Evolutionary conservation across 495 filamentous ascomycete species (phyloP).

Genomic region (Glarea lozoyensis): DNA sequence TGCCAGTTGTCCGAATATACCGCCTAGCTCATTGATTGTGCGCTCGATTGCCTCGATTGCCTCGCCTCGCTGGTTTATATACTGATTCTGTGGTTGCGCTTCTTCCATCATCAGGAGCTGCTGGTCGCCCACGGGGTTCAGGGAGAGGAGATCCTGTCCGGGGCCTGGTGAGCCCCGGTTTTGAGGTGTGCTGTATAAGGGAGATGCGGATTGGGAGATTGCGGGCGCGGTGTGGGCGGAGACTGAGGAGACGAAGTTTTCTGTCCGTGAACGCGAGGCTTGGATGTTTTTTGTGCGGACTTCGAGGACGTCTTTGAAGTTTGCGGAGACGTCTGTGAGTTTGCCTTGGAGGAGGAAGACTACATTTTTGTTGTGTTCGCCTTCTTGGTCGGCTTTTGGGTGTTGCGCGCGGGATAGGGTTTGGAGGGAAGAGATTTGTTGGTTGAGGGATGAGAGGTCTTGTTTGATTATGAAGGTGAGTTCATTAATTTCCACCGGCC

Average conservation of each 20-base stretch:
- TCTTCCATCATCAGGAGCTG: slow-evolving; percentile 95
- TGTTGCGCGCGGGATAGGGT: slow-evolving; percentile 63
- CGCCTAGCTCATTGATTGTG: slow-evolving; percentile 87
- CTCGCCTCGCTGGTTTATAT: slow-evolving; percentile 88
- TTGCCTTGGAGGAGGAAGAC: slow-evolving; percentile 89
- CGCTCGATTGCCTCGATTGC: slow-evolving; percentile 95
- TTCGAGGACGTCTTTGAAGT: slow-evolving; percentile 96
- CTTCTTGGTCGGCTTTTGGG: slow-evolving; percentile 74
- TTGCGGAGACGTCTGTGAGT: slow-evolving; percentile 83
- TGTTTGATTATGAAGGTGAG: slow-evolving; percentile 96
- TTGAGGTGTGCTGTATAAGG: slow-evolving; percentile 82
- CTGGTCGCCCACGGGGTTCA: slow-evolving; percentile 83
- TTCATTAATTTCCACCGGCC: slow-evolving; percentile 92
- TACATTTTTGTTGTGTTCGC: slow-evolving; percentile 96
- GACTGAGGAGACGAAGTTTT: slow-evolving; percentile 91
- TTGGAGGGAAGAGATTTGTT: slow-evolving; percentile 75
- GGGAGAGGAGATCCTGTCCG: slow-evolving; percentile 64
- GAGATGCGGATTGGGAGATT: slow-evolving; percentile 64
- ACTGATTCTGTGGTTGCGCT: slow-evolving; percentile 72
- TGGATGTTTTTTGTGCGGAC: slow-evolving; percentile 98
- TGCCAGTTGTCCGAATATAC: slow-evolving; percentile 94
- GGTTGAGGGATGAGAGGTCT: slow-evolving; percentile 82
- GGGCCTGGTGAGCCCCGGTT: slow-evolving; percentile 47
- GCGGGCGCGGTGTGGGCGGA: slow-evolving; percentile 52
- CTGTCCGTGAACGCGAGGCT: slow-evolving; percentile 80